These are phyloP conservation scores for Aristolochia contorta DNA, from an alignment of 164 flowering plant genomes.

Conservation along the genomic window DNA sequence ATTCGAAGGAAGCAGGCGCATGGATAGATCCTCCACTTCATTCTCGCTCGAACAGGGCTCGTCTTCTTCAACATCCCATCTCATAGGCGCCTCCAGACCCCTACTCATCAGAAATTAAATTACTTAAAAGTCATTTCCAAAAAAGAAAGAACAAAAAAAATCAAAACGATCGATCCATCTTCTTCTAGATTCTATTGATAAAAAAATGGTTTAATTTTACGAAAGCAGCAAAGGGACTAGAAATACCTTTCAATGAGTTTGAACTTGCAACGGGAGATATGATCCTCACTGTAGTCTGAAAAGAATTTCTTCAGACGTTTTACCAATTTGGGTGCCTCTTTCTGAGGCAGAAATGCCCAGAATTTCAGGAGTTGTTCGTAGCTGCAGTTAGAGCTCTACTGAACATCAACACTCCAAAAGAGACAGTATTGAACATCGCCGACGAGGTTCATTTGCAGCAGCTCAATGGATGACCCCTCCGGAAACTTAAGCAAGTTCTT, in stretches of 20 bases:
- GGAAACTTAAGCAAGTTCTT: background rate
- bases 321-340: conserved; percentile 38
- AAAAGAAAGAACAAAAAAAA: too few species aligned
- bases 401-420: conserved; percentile 32
- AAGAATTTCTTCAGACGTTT: conserved; percentile 15
- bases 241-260: conserved; percentile 49
- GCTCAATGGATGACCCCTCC: conserved; percentile 11
- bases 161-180: too few species aligned
- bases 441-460: conserved; percentile 24
- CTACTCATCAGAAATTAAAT: too few species aligned
- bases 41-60: too few species aligned
- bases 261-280: conserved; percentile 40
- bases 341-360: conserved; percentile 61
- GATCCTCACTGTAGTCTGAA: conserved; percentile 16
- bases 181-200: too few species aligned
- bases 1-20: too few species aligned
- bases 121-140: too few species aligned
- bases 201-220: too few species aligned
- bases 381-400: background rate
- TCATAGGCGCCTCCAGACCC: too few species aligned
- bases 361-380: conserved; percentile 35
- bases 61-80: too few species aligned
- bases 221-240: conserved; percentile 2
- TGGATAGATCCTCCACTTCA: too few species aligned
- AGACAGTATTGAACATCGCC: conserved; percentile 8